phyloP scores from a whole-genome alignment of 257 asterid species.

The Fraxinus americana region DNA sequence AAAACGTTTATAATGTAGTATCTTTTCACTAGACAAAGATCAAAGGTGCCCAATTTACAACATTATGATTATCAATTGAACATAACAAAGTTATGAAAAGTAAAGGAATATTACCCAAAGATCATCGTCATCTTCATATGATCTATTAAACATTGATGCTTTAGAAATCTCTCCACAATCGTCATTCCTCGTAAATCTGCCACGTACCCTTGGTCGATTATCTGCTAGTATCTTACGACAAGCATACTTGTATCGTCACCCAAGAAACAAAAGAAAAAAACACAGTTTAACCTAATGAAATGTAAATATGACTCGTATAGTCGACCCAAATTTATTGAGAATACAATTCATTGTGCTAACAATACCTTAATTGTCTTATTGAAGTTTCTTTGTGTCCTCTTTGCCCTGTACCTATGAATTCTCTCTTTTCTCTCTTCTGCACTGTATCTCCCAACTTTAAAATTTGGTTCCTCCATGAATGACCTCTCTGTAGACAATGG shows the following conservation, averaged over 20 bases:
- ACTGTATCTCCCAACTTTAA: conserved; percentile 65
- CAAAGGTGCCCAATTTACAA: not conserved
- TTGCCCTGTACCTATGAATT: conserved; percentile 73
- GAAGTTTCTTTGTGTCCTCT: conserved; percentile 81
- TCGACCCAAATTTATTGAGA: not conserved
- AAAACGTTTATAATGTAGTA: not conserved
- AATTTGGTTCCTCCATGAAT: conserved; percentile 63
- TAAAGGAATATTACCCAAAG: conserved; percentile 64
- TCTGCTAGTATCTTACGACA: conserved; percentile 91
- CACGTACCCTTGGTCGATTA: conserved; percentile 79
- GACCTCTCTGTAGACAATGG: conserved; percentile 62
- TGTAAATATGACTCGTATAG: not conserved
- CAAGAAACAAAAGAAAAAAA: not conserved
- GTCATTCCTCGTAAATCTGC: conserved; percentile 83
- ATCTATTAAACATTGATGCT: conserved; percentile 52
- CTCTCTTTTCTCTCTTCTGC: conserved; percentile 83
- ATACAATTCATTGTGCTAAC: not conserved
- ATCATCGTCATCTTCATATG: conserved; percentile 65
- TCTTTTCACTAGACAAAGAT: not conserved
- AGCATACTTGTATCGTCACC: conserved; percentile 44
- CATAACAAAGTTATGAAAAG: not conserved
- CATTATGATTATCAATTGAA: not conserved
- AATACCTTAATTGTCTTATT: conserved; percentile 85
- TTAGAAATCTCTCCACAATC: conserved; percentile 73
- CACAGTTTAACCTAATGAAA: not conserved